A percentile compares a stretch with the other conserved stretches of the same genome.
phyloP scores from a whole-genome alignment of 1,284 basidiomycete genomes.

The Puccinia triticina region DNA sequence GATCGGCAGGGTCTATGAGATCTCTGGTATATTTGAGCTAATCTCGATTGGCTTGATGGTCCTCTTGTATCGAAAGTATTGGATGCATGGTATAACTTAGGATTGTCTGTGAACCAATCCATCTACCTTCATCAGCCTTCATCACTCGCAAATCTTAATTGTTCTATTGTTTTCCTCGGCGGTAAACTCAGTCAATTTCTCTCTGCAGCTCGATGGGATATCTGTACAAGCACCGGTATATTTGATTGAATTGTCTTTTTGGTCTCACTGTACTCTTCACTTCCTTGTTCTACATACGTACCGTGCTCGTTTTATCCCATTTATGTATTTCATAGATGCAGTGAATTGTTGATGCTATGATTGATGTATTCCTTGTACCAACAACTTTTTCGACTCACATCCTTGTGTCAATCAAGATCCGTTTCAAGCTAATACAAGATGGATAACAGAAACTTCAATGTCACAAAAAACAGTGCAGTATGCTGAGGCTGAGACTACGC shows the following conservation, averaged over 20 bases:
- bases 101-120: not conserved
- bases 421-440: no score
- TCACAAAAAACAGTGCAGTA: no score
- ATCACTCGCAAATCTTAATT: not conserved
- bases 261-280: no score
- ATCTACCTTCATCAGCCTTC: not conserved
- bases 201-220: not conserved
- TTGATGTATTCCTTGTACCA: no score
- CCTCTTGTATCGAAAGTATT: constrained; percentile 29
- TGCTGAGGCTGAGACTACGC: no score
- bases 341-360: no score
- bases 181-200: not conserved
- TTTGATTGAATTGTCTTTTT: not conserved
- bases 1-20: constrained; percentile 13
- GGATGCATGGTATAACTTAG: not conserved
- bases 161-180: not conserved
- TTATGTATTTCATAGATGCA: no score
- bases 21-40: constrained; percentile 10
- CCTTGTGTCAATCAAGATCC: no score
- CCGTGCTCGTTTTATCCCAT: no score
- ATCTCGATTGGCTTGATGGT: constrained; percentile 1
- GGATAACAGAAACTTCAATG: no score
- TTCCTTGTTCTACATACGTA: no score
- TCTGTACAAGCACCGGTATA: not conserved
- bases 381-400: no score